A percentile compares a stretch with the other conserved stretches of the same genome.
These are phyloP conservation scores for Elsinoe arachidis DNA, from an alignment of 2,329 filamentous ascomycete genomes.

Conservation along the genomic window DNA sequence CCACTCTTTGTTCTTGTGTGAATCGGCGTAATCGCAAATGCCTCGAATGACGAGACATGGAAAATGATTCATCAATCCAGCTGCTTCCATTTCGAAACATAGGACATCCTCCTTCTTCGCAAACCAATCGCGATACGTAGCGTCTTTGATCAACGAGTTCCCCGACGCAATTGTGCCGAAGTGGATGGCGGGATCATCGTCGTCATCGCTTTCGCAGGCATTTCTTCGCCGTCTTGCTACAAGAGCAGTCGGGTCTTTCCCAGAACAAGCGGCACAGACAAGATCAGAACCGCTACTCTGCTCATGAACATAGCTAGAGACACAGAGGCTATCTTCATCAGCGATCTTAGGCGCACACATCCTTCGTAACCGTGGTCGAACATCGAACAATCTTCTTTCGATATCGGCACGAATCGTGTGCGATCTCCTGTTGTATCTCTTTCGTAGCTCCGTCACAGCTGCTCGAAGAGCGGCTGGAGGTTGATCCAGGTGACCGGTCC, in stretches of 20 bases:
- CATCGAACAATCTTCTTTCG: neutral
- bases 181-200: conserved; percentile 21
- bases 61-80: conserved; percentile 14
- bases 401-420: neutral
- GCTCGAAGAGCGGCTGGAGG: neutral
- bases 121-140: neutral
- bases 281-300: neutral
- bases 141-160: conserved; percentile 22
- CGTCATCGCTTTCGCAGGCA: neutral
- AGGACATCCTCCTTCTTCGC: conserved; percentile 12
- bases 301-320: neutral
- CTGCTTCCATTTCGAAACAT: conserved; percentile 17
- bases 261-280: neutral
- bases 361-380: no score
- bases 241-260: neutral
- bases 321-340: neutral
- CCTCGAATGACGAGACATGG: conserved; percentile 22
- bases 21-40: conserved; percentile 22
- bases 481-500: neutral
- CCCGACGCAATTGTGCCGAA: conserved; percentile 34
- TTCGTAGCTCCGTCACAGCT: neutral
- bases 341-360: neutral
- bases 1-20: no score
- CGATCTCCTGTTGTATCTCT: neutral
- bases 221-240: neutral